Conservation (phyloP, 164 flowering plant species). For the Stephania cephalantha region DNA sequence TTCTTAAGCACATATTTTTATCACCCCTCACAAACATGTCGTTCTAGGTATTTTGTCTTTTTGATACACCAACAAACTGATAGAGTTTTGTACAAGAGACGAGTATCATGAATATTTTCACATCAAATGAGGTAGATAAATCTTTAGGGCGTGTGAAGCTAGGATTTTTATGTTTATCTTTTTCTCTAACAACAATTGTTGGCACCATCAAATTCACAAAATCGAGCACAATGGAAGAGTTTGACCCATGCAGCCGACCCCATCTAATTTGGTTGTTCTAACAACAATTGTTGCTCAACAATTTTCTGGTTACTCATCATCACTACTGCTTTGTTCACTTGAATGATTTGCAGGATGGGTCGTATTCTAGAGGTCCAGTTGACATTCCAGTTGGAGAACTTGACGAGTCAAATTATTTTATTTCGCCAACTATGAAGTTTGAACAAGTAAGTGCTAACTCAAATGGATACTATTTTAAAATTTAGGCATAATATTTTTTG, state of each 20-base stretch:
- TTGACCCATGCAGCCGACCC: no score
- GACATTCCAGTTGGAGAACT: slow-evolving; percentile 73
- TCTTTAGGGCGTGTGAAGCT: not conserved
- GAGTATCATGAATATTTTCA: not conserved
- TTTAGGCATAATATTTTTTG: no score
- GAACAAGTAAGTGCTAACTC: slow-evolving; percentile 61
- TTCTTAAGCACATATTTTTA: no score
- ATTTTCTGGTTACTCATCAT: not conserved
- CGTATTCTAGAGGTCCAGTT: slow-evolving; percentile 96
- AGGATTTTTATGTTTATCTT: not conserved
- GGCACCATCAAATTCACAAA: no score
- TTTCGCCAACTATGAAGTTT: slow-evolving; percentile 81
- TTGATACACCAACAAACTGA: no score
- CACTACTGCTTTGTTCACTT: slow-evolving; percentile 4
- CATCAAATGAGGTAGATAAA: not conserved
- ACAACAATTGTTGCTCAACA: not conserved
- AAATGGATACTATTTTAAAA: no score
- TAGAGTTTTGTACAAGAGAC: no score
- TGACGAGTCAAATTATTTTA: slow-evolving; percentile 60
- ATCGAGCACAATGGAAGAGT: no score
- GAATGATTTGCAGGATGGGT: slow-evolving; percentile 74
- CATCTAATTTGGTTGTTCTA: no score
- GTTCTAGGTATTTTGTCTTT: no score
- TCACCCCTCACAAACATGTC: no score
- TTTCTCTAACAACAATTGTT: not conserved